These are phyloP conservation scores for Aureobasidium subglaciale DNA, from an alignment of 2,329 filamentous ascomycete genomes.

Conservation along the genomic window DNA sequence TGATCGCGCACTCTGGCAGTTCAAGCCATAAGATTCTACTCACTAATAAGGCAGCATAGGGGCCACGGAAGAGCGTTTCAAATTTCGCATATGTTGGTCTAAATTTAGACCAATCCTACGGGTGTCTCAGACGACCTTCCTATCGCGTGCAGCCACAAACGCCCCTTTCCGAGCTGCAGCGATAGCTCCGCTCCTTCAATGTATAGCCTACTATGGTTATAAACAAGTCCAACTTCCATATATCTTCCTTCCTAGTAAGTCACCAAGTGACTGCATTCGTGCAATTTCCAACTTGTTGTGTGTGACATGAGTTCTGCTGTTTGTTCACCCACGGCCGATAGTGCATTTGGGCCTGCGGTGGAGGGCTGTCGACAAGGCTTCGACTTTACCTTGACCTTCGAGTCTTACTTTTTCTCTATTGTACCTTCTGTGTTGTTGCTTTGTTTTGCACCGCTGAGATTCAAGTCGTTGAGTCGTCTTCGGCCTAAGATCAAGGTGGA, in stretches of 20 bases:
- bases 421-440: constrained; percentile 27
- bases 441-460: constrained; percentile 24
- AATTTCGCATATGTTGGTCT: background rate
- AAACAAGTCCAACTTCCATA: too few relatives aligned
- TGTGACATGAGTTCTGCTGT: constrained; percentile 4
- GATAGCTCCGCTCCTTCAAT: background rate
- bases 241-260: too few relatives aligned
- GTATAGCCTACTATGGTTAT: too few relatives aligned
- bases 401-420: constrained; percentile 30
- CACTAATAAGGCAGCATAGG: too few relatives aligned
- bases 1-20: too few relatives aligned
- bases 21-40: too few relatives aligned
- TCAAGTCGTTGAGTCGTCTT: constrained; percentile 25
- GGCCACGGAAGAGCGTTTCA: too few relatives aligned
- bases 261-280: too few relatives aligned
- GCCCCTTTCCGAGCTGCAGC: background rate
- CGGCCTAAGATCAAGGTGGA: constrained; percentile 19
- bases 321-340: constrained; percentile 7
- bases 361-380: constrained; percentile 27
- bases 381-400: constrained; percentile 34
- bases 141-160: background rate
- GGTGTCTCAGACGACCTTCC: background rate
- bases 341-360: constrained; percentile 14
- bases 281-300: too few relatives aligned
- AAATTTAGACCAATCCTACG: background rate